Evolutionary conservation across 2,329 filamentous ascomycete genomes (phyloP).

Genomic region (Colletotrichum echinochloae): DNA sequence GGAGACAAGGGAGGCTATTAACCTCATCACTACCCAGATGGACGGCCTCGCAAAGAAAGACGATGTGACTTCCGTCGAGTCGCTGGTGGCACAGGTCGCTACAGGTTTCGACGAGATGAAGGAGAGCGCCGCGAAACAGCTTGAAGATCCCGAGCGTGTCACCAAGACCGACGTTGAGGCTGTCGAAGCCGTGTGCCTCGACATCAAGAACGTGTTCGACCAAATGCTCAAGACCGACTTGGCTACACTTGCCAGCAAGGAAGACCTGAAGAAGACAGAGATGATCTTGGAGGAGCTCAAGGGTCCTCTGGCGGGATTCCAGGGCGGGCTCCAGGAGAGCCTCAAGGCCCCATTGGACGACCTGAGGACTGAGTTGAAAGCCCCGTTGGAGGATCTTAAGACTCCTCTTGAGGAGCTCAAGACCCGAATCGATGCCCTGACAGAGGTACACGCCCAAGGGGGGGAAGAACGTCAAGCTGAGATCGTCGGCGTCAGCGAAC

Average conservation of each 20-base stretch:
- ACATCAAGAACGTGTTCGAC: conserved; percentile 84
- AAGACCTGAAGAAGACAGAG: conserved; percentile 79
- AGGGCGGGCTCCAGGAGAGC: conserved; percentile 13
- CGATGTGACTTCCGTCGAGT: conserved; percentile 81
- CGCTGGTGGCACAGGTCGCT: conserved; percentile 82
- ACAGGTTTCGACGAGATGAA: conserved; percentile 80
- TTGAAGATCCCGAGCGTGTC: conserved; percentile 72
- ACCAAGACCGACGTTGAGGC: conserved; percentile 87
- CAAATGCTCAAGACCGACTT: conserved; percentile 79
- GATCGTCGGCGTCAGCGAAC: conserved; percentile 80
- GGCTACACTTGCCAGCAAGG: conserved; percentile 78
- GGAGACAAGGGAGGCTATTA: conserved; percentile 80
- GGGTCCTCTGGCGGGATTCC: conserved; percentile 20
- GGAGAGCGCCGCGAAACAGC: conserved; percentile 64
- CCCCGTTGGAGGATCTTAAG: conserved; percentile 70
- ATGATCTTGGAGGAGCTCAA: conserved; percentile 64
- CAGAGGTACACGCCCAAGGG: conserved; percentile 80
- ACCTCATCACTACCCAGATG: conserved; percentile 73
- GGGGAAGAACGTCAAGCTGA: conserved; percentile 89
- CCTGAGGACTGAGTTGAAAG: conserved; percentile 18
- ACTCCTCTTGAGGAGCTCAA: conserved; percentile 71
- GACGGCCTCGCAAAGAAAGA: conserved; percentile 81
- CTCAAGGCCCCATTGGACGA: conserved; percentile 23
- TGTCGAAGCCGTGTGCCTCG: conserved; percentile 83
- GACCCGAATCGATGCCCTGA: conserved; percentile 69